These are phyloP conservation scores for Tillandsia fasciculata DNA, from an alignment of 176 grass and related monocot genomes.

Conservation along the genomic window DNA sequence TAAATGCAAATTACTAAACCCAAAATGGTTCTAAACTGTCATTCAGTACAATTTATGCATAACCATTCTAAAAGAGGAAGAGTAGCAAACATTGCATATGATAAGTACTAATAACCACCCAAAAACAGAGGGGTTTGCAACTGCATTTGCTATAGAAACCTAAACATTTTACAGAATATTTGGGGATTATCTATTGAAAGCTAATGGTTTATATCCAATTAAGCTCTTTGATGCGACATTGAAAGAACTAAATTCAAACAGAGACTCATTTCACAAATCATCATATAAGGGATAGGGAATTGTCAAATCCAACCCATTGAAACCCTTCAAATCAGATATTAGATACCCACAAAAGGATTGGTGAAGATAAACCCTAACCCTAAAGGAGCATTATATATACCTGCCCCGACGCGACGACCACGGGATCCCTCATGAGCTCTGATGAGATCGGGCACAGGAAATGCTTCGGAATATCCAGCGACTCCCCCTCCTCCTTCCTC, in stretches of 20 bases:
- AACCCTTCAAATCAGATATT: background rate
- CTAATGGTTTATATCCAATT: too few relatives aligned
- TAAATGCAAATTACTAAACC: too few relatives aligned
- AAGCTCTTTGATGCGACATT: too few relatives aligned
- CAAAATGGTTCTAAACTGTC: too few relatives aligned
- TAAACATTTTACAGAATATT: too few relatives aligned
- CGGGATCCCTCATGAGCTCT: slow-evolving; percentile 69
- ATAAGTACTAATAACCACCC: background rate
- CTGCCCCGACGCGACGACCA: slow-evolving; percentile 68
- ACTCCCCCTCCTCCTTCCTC: background rate
- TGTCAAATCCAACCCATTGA: background rate
- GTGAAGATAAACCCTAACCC: background rate
- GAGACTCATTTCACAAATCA: too few relatives aligned
- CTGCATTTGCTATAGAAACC: too few relatives aligned
- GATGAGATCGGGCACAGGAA: slow-evolving; percentile 76
- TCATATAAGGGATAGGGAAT: too few relatives aligned
- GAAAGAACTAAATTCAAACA: too few relatives aligned
- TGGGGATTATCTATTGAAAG: too few relatives aligned
- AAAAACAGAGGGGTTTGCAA: background rate
- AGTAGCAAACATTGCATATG: background rate
- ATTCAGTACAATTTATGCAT: background rate
- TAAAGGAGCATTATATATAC: slow-evolving; percentile 27
- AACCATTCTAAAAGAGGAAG: background rate
- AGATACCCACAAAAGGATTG: slow-evolving; percentile 2
- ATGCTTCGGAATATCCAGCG: slow-evolving; percentile 27